These are phyloP conservation scores for Tripterygium wilfordii DNA, from an alignment of 177 flowering plant species.

Conservation along the genomic window DNA sequence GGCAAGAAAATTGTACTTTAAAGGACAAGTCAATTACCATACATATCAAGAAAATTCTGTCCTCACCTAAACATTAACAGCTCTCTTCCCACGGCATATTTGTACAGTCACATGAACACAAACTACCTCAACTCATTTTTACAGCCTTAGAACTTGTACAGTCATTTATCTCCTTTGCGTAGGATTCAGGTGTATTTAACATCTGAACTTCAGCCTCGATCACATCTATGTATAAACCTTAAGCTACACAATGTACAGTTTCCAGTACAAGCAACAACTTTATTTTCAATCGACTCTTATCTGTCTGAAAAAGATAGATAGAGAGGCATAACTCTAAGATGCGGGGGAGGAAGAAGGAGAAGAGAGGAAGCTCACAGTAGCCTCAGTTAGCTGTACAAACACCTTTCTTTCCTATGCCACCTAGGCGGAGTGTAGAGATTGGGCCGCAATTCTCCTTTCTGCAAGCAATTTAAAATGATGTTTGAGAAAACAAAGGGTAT, in stretches of 20 bases:
- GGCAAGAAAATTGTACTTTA: conserved; percentile 19
- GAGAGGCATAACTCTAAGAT: conserved; percentile 16
- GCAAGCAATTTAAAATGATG: conserved; percentile 12
- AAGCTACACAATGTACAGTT: conserved; percentile 58
- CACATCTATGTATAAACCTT: conserved; percentile 36
- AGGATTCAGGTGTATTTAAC: conserved; percentile 18
- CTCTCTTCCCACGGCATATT: conserved; percentile 58
- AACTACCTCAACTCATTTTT: conserved; percentile 37
- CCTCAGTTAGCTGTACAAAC: conserved; percentile 68
- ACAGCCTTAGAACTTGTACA: conserved; percentile 27
- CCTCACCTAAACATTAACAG: conserved; percentile 44
- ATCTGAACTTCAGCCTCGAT: conserved; percentile 32
- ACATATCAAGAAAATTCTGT: conserved; percentile 27
- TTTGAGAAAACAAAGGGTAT: too few relatives aligned
- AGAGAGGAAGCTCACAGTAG: conserved; percentile 45
- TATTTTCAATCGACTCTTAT: conserved; percentile 24
- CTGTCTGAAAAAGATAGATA: conserved; percentile 17
- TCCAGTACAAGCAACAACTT: conserved; percentile 37
- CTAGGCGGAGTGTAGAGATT: conserved; percentile 35
- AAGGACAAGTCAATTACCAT: conserved; percentile 27
- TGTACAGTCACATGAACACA: conserved; percentile 45
- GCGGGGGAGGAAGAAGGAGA: conserved; percentile 9
- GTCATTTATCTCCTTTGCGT: conserved; percentile 26
- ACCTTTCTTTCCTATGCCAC: conserved; percentile 27
- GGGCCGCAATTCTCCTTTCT: conserved; percentile 58